phyloP scores from a whole-genome alignment of 106 monocot genomes.

The Acanthochlamys bracteata region DNA sequence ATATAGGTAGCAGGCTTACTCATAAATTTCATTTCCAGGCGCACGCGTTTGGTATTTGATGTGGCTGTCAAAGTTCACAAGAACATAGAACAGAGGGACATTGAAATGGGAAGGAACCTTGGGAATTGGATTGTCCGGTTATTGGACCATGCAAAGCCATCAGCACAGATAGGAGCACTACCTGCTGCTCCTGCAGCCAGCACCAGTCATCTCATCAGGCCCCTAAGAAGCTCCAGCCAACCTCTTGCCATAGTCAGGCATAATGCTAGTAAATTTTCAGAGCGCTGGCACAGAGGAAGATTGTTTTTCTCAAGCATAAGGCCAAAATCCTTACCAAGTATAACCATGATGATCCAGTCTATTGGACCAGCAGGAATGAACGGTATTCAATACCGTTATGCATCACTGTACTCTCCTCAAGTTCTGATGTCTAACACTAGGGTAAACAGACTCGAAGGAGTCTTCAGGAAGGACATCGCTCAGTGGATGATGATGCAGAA shows the following conservation, averaged over 20 bases:
- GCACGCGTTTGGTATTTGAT: constrained; percentile 57
- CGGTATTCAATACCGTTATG: constrained; percentile 19
- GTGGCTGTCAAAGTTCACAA: constrained; percentile 69
- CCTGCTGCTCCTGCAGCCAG: neutral
- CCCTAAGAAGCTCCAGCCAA: constrained; percentile 5
- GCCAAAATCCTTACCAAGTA: constrained; percentile 31
- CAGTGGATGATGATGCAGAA: constrained; percentile 3
- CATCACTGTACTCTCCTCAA: constrained; percentile 9
- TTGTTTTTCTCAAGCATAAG: constrained; percentile 40
- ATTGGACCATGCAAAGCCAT: constrained; percentile 77
- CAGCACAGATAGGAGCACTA: constrained; percentile 54
- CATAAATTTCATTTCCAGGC: constrained; percentile 26
- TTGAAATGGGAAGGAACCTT: constrained; percentile 63
- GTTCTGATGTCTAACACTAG: neutral
- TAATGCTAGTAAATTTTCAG: constrained; percentile 14
- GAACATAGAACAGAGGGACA: constrained; percentile 73
- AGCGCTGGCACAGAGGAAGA: constrained; percentile 16
- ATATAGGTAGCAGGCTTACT: no score
- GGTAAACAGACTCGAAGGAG: constrained; percentile 2
- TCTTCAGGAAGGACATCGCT: constrained; percentile 4
- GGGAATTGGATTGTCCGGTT: constrained; percentile 78
- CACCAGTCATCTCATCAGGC: constrained; percentile 7
- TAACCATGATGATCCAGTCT: constrained; percentile 43
- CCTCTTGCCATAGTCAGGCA: constrained; percentile 6
- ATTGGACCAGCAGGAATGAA: constrained; percentile 9